These are phyloP conservation scores for Raffaelea ambrosiae DNA, from an alignment of 2,329 filamentous ascomycete species.

Conservation along the genomic window DNA sequence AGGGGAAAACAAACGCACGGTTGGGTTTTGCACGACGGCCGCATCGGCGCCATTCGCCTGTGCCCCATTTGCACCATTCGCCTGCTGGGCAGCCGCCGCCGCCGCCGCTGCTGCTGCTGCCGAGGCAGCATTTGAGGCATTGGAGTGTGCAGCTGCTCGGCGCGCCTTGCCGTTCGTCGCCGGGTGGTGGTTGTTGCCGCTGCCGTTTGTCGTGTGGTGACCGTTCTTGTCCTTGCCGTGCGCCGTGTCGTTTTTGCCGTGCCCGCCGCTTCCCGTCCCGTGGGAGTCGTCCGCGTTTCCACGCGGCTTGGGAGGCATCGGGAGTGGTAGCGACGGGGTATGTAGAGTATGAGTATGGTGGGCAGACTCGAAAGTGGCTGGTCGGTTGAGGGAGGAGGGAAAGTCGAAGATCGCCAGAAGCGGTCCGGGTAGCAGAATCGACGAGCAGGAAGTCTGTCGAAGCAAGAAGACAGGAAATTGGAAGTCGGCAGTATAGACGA, in stretches of 20 bases:
- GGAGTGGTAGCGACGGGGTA: no score
- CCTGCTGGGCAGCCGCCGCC: slow-evolving; percentile 7
- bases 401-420: background rate
- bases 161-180: slow-evolving; percentile 42
- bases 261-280: background rate
- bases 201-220: slow-evolving; percentile 12
- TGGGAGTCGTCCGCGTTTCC: slow-evolving; percentile 9
- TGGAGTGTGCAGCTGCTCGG: slow-evolving; percentile 40
- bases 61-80: background rate
- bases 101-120: slow-evolving; percentile 16
- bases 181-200: slow-evolving; percentile 25
- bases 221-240: slow-evolving; percentile 37
- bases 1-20: slow-evolving; percentile 1
- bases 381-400: no score
- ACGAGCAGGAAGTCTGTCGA: background rate
- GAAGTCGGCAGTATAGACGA: no score
- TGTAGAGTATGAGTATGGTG: no score
- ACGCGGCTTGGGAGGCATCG: slow-evolving; percentile 11
- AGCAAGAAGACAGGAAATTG: no score
- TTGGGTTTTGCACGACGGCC: background rate
- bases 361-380: no score
- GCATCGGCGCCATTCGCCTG: slow-evolving; percentile 1
- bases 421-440: no score
- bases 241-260: slow-evolving; percentile 33
- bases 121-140: slow-evolving; percentile 21